Evolutionary conservation across 148 eudicot genomes (phyloP).

Genomic region (Mesembryanthemum crystallinum): DNA sequence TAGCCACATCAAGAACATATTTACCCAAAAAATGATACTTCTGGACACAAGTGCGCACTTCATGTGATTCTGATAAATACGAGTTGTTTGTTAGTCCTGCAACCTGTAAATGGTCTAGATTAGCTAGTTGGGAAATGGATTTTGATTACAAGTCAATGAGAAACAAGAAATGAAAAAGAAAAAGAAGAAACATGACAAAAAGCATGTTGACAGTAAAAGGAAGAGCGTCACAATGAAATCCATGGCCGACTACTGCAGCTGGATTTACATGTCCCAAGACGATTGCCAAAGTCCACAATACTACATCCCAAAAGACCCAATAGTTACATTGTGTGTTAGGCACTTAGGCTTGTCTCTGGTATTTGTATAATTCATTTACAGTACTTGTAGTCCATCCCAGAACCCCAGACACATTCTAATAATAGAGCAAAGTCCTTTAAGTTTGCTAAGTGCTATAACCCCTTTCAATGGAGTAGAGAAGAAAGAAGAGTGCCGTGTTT

Average conservation of each 20-base stretch:
- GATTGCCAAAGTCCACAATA: not conserved
- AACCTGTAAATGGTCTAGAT: constrained; percentile 43
- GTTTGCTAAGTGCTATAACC: not conserved
- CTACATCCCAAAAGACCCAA: not conserved
- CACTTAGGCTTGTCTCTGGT: not conserved
- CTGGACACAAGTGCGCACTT: constrained; percentile 76
- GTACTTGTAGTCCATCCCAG: not conserved
- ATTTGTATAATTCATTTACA: not conserved
- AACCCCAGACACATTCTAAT: not conserved
- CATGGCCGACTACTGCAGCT: not conserved
- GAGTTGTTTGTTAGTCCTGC: constrained; percentile 97
- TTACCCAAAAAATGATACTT: constrained; percentile 66
- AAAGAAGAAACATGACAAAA: not conserved
- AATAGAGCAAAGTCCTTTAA: not conserved
- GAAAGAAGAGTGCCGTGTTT: not conserved
- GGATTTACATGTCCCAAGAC: not conserved
- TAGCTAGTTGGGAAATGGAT: constrained; percentile 6
- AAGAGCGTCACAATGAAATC: not conserved
- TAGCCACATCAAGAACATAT: constrained; percentile 84
- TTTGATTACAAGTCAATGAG: constrained; percentile 7
- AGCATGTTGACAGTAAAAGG: not conserved
- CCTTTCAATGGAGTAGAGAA: not conserved
- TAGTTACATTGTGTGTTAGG: not conserved
- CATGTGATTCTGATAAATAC: constrained; percentile 57
- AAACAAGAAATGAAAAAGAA: not conserved